Base-by-base conservation (phyloP, 108 stramenopile genomes). In the Skeletonema grethae region DNA sequence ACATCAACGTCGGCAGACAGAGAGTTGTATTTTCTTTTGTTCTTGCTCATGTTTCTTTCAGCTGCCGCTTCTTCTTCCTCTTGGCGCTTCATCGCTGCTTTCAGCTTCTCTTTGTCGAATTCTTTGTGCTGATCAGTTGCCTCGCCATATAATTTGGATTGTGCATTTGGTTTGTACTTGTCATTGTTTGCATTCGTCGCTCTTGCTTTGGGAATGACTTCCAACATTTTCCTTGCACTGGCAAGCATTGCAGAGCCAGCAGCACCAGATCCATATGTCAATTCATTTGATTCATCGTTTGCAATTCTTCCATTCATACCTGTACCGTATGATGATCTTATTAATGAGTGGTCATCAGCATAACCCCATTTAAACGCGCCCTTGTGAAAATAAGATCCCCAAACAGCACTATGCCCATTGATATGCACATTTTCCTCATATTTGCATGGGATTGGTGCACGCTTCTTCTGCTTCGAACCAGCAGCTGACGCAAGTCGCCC, bases 321-420 rank as follows among this genome's bases (percentile, higher is more conserved):
- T 2, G 98, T 99, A 59, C 97, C 98, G 65, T 98, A 98, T 0
- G 95, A 89, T 29, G 84, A 90, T 69, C 74, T 71, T 24, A 94
- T 85, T n/a, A 97, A 73, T 0, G 94, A 95, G 76, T 97, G 97
- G 73, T 99, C 98, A 87, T 98, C 98, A 16, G 82, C 87, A 74
- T 94, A 99, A 16, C 99, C 99, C 99, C 99, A 99, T 45, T 73
- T 61, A 67, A 95, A 94, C 7, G 90, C 90, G 18, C 92, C 89
- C 57, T 75, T 79, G 82, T 98, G 97, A 74, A 95, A 99, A 70
- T 90, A 99, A 31, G 87, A 89, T 29, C 99, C 99, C 97, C 97
- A 99, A 15, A 99, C 98, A 6, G 90, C 80, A 16, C 83, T 82
- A 80, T 99, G 99, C 57, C 97, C 97, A 65, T 90, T 90, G 20